These are phyloP conservation scores for Exophiala alcalophila DNA, from an alignment of 2,329 filamentous ascomycete genomes.

Conservation along the genomic window DNA sequence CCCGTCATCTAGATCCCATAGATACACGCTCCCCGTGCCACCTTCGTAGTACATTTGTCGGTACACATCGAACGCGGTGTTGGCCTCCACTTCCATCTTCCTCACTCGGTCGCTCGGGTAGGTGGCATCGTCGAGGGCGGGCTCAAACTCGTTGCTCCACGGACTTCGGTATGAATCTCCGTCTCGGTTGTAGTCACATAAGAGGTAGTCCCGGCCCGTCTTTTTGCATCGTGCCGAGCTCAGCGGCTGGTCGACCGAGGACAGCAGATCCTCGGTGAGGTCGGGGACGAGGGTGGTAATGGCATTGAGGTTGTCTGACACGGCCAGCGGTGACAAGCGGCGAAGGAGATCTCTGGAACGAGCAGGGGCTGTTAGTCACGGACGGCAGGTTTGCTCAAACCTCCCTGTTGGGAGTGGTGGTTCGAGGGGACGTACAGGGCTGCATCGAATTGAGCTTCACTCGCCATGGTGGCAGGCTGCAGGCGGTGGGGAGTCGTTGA, in stretches of 20 bases:
- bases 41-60: slow-evolving; percentile 91
- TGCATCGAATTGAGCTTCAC: slow-evolving; percentile 50
- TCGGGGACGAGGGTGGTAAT: slow-evolving; percentile 87
- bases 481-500: too few species aligned
- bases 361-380: slow-evolving; percentile 1
- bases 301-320: slow-evolving; percentile 78
- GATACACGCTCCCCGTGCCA: slow-evolving; percentile 84
- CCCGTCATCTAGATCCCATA: slow-evolving; percentile 97
- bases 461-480: slow-evolving; percentile 21
- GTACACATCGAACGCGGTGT: slow-evolving; percentile 96
- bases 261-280: slow-evolving; percentile 94
- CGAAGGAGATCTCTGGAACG: slow-evolving; percentile 85
- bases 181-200: slow-evolving; percentile 99
- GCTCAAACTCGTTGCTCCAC: slow-evolving; percentile 99
- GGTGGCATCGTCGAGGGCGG: slow-evolving; percentile 80
- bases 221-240: slow-evolving; percentile 80
- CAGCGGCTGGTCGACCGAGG: slow-evolving; percentile 94
- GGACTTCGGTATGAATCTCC: slow-evolving; percentile 95
- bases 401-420: background rate
- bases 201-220: slow-evolving; percentile 89
- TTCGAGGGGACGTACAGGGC: slow-evolving; percentile 44
- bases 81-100: slow-evolving; percentile 89
- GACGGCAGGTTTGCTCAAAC: background rate
- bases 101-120: slow-evolving; percentile 86
- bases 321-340: slow-evolving; percentile 92